Base-by-base conservation (phyloP, 1,284 basidiomycete species). In the Marasmius oreades region DNA sequence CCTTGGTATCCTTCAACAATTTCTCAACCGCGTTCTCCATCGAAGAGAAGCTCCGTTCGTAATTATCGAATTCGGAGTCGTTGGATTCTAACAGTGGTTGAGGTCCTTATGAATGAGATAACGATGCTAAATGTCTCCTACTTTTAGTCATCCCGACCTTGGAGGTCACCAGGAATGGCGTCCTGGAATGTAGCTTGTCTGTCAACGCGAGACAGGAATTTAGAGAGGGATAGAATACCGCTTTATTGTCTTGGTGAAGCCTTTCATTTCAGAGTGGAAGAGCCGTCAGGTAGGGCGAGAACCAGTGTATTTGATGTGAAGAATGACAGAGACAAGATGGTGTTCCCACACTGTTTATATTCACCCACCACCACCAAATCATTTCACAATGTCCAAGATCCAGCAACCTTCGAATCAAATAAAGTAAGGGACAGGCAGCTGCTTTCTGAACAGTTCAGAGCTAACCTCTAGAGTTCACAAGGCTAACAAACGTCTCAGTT, bases 401-500 rank as follows among this genome's bases (percentile, higher is more conserved):
- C 81, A 93, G 52, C 92, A 93, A 64, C 92, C 92, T 20, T 92
- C 91, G 5, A 90, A 88, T 66, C 90, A 92, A 70, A 93, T 94
- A 74, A 93, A 93, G 91, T 90, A 58, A 63, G 26, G 24, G 5
- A 42, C 7, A 20, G 39, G 55, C 46, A n/a, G 51, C 39, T 36
- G 24, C 12, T 18, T 34, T 45, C 24, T 31, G 28, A 31, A 31
- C n/a, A 28, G 18, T 39, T 23, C 22, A 48, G 42, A 43, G 53
- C 63, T 67, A 46, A 68, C 45, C 43, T 55, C 45, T 16, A 31
- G 45, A 18, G 55, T 31, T 48, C 56, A 52, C 33, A 65, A 95
- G 92, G 71, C 78, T 98, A 45, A 98, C 96, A 3, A 98, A 98
- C 70, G 95, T 98, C 53, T 96, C 95, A 37, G 84, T 98, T 68